These are phyloP conservation scores for Pseudogymnoascus sp. DNA, from an alignment of 2,329 filamentous ascomycete genomes.

Conservation along the genomic window DNA sequence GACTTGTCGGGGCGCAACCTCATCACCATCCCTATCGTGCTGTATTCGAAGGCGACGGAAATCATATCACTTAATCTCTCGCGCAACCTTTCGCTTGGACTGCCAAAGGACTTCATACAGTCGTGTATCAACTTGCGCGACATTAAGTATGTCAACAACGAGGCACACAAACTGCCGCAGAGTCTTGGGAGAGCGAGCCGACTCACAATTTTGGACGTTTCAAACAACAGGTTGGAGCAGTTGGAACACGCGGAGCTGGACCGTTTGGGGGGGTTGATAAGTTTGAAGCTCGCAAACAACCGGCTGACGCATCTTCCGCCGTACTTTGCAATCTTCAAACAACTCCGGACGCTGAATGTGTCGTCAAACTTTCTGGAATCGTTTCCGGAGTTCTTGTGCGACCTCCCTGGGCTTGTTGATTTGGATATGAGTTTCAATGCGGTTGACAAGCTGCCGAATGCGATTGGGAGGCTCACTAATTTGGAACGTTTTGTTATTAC, in stretches of 20 bases:
- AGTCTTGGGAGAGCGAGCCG: conserved; percentile 74
- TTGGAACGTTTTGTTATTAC: conserved; percentile 90
- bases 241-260: conserved; percentile 78
- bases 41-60: conserved; percentile 85
- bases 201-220: conserved; percentile 84
- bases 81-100: conserved; percentile 80
- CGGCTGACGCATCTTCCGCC: conserved; percentile 67
- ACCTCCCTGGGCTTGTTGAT: conserved; percentile 75
- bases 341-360: conserved; percentile 75
- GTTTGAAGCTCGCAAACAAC: conserved; percentile 91
- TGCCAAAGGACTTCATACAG: conserved; percentile 94
- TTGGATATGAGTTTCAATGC: conserved; percentile 95
- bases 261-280: conserved; percentile 66
- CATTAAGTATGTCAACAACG: conserved; percentile 93
- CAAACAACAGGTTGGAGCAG: conserved; percentile 85
- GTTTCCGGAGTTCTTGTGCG: conserved; percentile 79
- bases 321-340: conserved; percentile 74
- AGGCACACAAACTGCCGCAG: conserved; percentile 74
- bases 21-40: conserved; percentile 85
- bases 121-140: conserved; percentile 85
- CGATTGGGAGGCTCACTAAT: conserved; percentile 68
- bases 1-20: conserved; percentile 85
- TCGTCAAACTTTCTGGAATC: conserved; percentile 85
- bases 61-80: conserved; percentile 94
- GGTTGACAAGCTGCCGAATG: conserved; percentile 66